Percentiles rank a stretch among this genome's conserved stretches.
Conservation (phyloP, 192 early-diverging fungal species). For the Coemansia brasiliensis region DNA sequence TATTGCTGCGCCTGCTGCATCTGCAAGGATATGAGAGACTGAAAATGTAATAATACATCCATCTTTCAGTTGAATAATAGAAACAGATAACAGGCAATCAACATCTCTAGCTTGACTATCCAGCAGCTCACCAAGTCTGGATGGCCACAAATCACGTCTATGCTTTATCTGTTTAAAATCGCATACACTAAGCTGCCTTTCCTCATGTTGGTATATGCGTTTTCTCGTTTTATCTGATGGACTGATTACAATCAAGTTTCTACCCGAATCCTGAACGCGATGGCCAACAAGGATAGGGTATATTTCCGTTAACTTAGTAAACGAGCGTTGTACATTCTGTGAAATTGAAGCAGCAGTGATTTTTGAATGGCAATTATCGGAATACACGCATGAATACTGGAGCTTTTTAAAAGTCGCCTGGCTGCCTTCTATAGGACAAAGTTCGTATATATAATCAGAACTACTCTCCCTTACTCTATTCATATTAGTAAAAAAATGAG, state of each 20-base stretch:
- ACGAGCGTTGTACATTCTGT: neutral
- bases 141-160: slow-evolving; percentile 25
- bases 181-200: slow-evolving; percentile 3
- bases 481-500: neutral
- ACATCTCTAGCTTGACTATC: slow-evolving; percentile 8
- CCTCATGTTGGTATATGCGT: slow-evolving; percentile 7
- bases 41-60: slow-evolving; percentile 18
- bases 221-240: slow-evolving; percentile 7
- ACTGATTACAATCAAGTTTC: slow-evolving; percentile 12
- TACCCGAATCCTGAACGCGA: neutral
- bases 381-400: slow-evolving; percentile 15
- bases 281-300: slow-evolving; percentile 23
- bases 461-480: neutral
- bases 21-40: slow-evolving; percentile 23
- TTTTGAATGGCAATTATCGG: neutral
- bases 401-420: slow-evolving; percentile 16
- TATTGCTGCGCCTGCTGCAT: slow-evolving; percentile 13
- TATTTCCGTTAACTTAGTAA: slow-evolving; percentile 10
- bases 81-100: slow-evolving; percentile 14
- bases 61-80: slow-evolving; percentile 9
- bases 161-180: slow-evolving; percentile 16
- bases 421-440: slow-evolving; percentile 16
- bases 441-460: slow-evolving; percentile 5
- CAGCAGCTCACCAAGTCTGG: neutral
- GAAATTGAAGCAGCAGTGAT: neutral